Evolutionary conservation across 768 basidiomycete genomes (phyloP), one percentile per base, ranked within the genome.

Genomic region (Hygrocybe coccinea): DNA sequence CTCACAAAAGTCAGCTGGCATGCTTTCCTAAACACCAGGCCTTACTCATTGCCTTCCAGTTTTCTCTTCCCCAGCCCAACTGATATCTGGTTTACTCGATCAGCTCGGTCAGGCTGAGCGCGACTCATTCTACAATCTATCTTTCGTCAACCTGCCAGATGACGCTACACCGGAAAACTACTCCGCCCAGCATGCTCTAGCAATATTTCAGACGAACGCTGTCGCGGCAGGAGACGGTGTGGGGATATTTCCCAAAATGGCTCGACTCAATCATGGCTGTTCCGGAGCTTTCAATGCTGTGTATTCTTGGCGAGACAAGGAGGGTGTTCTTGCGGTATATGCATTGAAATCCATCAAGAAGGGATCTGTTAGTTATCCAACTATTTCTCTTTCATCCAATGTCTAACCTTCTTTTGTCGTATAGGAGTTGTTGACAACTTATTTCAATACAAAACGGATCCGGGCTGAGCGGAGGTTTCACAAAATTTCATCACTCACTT

Each of bases 201-300:
- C 83, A 0, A 86, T 84, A 55, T 82, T 86, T 64, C 76, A 84
- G 64, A 86, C 85, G 2, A 87, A 87, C 60, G 82, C 81, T 1
- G 80, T 86, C 6, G 69, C 77, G 2, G 78, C 83, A 3, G 82
- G 81, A 1, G 67, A 72, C 1, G 62, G 68, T 17, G 79, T 80
- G 2, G 85, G 84, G 0, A 72, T 88, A n/a, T 87, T 86, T 64
- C 84, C 84, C n/a, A 71, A 65, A 19, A 84, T 82, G 76, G 83
- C 84, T 11, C 74, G 85, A 41, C 59, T 87, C 57, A 88, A 88
- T 60, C 86, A 87, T 58, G 85, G 82, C 0, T 87, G 85, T 62
- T 79, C 84, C 3, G 73, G 76, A 52, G 83, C 83, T 5, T 87
- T 88, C 71, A 86, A 86, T 65, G 75, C 74, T 4, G 81, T 86